Evolutionary conservation across 106 monocot species (phyloP), one percentile per base, ranked within the genome.

Genomic region (Apostasia shenzhenica): DNA sequence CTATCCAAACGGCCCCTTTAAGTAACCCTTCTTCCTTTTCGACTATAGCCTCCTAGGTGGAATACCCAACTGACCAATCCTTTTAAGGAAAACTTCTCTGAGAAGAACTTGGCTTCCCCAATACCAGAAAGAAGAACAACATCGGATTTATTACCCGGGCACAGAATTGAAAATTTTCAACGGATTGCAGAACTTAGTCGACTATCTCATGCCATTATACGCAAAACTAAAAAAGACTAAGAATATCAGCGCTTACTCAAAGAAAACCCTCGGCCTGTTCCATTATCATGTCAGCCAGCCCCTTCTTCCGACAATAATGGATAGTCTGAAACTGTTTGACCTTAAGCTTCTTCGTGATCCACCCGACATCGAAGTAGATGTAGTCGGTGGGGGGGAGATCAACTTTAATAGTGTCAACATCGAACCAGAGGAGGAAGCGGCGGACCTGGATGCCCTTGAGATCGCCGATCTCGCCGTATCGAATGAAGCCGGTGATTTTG

Each of bases 361-460:
- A 86, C 1, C 89, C 86, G 14, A 89, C 75, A 68, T 84, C 69
- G 67, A 93, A 84, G 72, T 93, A 89, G 46, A 93, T 84, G 72
- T 53, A 89, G 10, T 81, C 72, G 44, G 81, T 48, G 8, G 84
- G 86, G 44, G 93, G 86, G 9, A 89, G 79, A 61, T 93, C 93
- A 64, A 89, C 89, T 81, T 75, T 89, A 72, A 93, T 84, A 13
- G 71, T 50, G 14, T 80, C 81, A 45, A 93, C 86, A 46, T 89
- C 77, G 63, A 89, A 83, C 93, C 93, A 93, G 63, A 93, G 49
- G 43, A 83, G 71, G 78, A 83, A 82, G 14, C 78, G 76, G 43
- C 84, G 71, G 53, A 77, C 82, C 77, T 90, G 75, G 67, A 90
- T 67, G 65, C 94, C 87, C 67, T 71, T 59, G 51, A 86, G 69